Evolutionary conservation across 2,329 filamentous ascomycete genomes (phyloP).

Genomic region (Paraconiothyrium sp.): DNA sequence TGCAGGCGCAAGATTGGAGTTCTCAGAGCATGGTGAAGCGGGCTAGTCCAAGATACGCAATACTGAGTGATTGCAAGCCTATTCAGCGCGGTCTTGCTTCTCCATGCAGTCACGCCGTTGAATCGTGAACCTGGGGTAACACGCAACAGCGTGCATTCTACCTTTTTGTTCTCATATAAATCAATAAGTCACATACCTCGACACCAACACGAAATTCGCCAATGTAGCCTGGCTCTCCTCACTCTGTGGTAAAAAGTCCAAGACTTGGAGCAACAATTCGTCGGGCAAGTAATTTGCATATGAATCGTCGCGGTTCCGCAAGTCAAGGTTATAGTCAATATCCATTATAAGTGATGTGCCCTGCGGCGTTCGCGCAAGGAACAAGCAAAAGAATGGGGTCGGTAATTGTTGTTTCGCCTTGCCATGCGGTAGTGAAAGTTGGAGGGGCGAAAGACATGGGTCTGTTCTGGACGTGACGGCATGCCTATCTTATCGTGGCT

Average conservation of each 20-base stretch:
- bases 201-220: constrained; percentile 60
- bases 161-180: background rate
- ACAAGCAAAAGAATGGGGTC: background rate
- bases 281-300: constrained; percentile 58
- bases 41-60: background rate
- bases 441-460: background rate
- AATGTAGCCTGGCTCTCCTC: constrained; percentile 57
- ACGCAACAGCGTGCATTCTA: background rate
- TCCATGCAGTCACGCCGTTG: background rate
- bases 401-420: background rate
- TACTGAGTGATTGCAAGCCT: background rate
- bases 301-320: background rate
- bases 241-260: constrained; percentile 53
- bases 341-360: background rate
- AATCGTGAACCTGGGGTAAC: background rate
- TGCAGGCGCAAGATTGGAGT: background rate
- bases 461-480: constrained; percentile 5
- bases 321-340: background rate
- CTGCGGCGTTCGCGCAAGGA: background rate
- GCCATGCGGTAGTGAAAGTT: background rate
- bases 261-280: constrained; percentile 63
- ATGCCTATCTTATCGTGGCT: background rate
- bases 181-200: constrained; percentile 27
- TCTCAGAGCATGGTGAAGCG: no score
- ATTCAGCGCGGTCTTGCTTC: background rate